Evolutionary conservation across 2,329 filamentous ascomycete genomes (phyloP), one percentile per base, ranked within the genome.

Genomic region (Simplicillium aogashimaense): DNA sequence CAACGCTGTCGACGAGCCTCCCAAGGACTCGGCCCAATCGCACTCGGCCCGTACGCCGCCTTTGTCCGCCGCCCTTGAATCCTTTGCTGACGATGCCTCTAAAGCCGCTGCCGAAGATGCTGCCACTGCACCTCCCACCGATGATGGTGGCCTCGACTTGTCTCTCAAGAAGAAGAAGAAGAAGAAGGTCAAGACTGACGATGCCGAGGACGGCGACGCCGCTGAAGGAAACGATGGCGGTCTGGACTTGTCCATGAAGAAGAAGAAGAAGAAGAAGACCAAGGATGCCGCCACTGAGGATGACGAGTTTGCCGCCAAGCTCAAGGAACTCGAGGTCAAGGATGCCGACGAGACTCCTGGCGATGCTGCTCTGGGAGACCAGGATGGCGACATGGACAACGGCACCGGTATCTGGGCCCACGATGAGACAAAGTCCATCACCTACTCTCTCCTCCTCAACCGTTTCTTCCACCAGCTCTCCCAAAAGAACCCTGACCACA

Each of bases 401-500:
- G 89, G 89, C 51, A 95, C 87, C 34, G 89, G 89, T 46, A 85
- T 95, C 66, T 95, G 87, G 86, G 68, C 74, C 50, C 88, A 95
- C 70, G 79, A 89, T 57, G 78, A 83, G 61, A 80, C 76, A 43
- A 78, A 80, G 58, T 63, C 80, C 48, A 87, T 97, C 65, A 80
- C 75, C 58, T 98, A 95, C 75, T 76, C 80, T 56, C 75, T 88
- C 47, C 80, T 98, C 38, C 81, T 97, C 50, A 76, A 74, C 57
- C 86, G 92, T 52, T 98, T 98, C 76, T 98, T 95, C 78, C 83
- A 78, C 59, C 83, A 94, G 51, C 80, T 98, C 48, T 81, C 92
- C 65, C 86, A 90, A 66, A 89, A 94, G 74, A 94, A 98, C 72
- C 92, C 92, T 53, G 92, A 98, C 62, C 83, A 97, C 57, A 83